These are phyloP conservation scores for Sporothrix protearum DNA, from an alignment of 2,329 filamentous ascomycete genomes.

Conservation along the genomic window DNA sequence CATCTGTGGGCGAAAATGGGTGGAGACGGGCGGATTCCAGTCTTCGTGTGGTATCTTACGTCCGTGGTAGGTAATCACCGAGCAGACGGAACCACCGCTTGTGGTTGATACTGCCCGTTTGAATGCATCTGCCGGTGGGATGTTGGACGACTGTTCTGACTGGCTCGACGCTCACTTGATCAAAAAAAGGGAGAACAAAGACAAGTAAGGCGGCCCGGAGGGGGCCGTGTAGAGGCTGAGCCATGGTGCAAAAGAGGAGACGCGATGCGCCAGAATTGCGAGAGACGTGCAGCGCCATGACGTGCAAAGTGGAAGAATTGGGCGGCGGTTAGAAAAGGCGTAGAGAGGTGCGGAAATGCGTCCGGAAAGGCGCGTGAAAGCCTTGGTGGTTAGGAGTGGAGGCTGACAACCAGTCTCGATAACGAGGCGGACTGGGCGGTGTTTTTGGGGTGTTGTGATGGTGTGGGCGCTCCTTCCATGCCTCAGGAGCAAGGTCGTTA, in stretches of 20 bases:
- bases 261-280: background rate
- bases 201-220: background rate
- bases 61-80: background rate
- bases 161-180: background rate
- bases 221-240: slow-evolving; percentile 5
- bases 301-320: background rate
- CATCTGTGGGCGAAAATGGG: background rate
- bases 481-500: background rate
- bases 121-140: background rate
- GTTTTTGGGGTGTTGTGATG: background rate
- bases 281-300: background rate
- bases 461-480: background rate
- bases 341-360: background rate
- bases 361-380: background rate
- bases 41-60: background rate
- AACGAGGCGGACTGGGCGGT: slow-evolving; percentile 7
- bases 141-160: background rate
- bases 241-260: background rate
- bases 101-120: background rate
- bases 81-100: background rate
- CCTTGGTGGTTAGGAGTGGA: background rate
- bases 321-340: background rate
- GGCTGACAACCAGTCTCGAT: background rate
- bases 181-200: background rate
- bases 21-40: background rate